These are phyloP conservation scores for Cerioporus squamosus DNA, from an alignment of 1,284 basidiomycete genomes.

Conservation along the genomic window DNA sequence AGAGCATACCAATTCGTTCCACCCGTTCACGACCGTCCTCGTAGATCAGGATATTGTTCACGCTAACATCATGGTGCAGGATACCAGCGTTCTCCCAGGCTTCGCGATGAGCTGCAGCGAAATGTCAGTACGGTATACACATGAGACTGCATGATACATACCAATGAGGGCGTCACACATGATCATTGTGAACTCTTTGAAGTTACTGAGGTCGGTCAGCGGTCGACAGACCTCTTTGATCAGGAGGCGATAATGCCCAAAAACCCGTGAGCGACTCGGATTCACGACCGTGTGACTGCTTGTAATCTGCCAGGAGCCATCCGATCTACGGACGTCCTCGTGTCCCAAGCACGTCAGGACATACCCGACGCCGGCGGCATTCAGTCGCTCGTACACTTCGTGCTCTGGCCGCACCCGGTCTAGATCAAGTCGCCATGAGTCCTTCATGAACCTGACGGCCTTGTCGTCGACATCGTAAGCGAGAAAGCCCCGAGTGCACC, in stretches of 20 bases:
- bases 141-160: neutral
- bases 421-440: slow-evolving; percentile 7
- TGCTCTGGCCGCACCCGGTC: neutral
- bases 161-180: neutral
- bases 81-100: slow-evolving; percentile 16
- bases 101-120: slow-evolving; percentile 10
- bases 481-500: neutral
- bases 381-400: neutral
- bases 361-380: neutral
- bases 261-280: neutral
- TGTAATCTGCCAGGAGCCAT: neutral
- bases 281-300: neutral
- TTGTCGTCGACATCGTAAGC: neutral
- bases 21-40: neutral
- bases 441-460: slow-evolving; percentile 11
- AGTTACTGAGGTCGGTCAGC: neutral
- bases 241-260: slow-evolving; percentile 1
- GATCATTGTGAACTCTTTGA: neutral
- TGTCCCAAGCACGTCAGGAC: neutral
- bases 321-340: neutral
- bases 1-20: neutral
- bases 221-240: neutral
- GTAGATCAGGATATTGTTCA: slow-evolving; percentile 18
- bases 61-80: slow-evolving; percentile 24
- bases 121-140: neutral